Evolutionary conservation across 2,329 filamentous ascomycete species (phyloP).

Genomic region (Seiridium unicorne): DNA sequence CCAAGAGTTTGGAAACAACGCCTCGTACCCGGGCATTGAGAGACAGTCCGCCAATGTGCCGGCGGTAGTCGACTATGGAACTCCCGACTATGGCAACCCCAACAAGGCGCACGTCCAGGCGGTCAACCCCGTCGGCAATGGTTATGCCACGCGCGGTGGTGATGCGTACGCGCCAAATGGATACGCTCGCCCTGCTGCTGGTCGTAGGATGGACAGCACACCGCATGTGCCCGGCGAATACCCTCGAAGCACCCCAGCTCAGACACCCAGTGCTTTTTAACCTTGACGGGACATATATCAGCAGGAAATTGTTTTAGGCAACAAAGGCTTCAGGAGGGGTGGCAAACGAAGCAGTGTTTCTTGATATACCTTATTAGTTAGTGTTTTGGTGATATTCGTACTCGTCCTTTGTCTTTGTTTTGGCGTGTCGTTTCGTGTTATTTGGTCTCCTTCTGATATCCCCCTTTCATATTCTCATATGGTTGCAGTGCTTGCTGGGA

Average conservation of each 20-base stretch:
- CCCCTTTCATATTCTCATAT: neutral
- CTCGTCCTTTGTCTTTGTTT: neutral
- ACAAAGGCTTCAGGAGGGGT: neutral
- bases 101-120: neutral
- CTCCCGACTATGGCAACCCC: neutral
- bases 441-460: neutral
- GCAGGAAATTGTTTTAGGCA: no score
- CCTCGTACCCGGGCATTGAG: neutral
- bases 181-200: neutral
- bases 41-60: neutral
- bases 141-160: neutral
- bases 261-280: conserved; percentile 3
- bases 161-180: neutral
- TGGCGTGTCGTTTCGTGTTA: neutral
- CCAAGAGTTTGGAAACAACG: neutral
- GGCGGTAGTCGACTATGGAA: neutral
- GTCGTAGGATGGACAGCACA: conserved; percentile 11
- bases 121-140: neutral
- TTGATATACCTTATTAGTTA: neutral
- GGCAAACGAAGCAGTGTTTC: neutral
- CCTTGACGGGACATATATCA: neutral
- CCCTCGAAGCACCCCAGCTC: conserved; percentile 6
- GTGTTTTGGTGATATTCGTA: neutral
- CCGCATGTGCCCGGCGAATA: conserved; percentile 13
- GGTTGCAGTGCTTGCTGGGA: neutral